Evolutionary conservation across 2,329 filamentous ascomycete genomes (phyloP), one percentile per base, ranked within the genome.

Genomic region (Cladosporium colombiae): DNA sequence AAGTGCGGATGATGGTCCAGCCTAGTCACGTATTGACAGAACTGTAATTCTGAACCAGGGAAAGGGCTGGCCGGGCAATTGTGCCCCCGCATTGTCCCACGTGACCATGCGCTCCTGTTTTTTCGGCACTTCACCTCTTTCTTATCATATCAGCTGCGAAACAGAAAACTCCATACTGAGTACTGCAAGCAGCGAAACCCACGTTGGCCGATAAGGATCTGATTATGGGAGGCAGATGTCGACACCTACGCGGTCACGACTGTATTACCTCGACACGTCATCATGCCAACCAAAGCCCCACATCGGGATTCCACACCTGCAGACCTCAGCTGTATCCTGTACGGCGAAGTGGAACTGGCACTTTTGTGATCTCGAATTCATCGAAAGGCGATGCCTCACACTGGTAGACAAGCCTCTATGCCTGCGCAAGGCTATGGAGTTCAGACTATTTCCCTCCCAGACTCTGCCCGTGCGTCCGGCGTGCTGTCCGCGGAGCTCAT

Each of bases 401-500:
- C 18, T 21, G 3, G 21, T 14, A 18, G 18, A 21, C 5, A 44
- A 11, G 7, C 18, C 7, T 44, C 4, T 8, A 21, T 3, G 7
- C 1, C 37, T 14, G 2, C 40, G 3, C 18, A 3, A 10, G 18
- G 1, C 5, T 44, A 52, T 52, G 21, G 53, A 21, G 21, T 37
- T 5, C 53, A 33, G 5, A 57, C 53, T 23, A 18, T 57, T 7
- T 8, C n/a, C 31, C 29, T 69, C n/a, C 46, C 65, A 18, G 62
- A 68, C 23, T 27, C 29, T 3, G 49, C 31, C n/a, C 62, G 68
- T 14, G 40, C 27, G 3, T 18, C 31, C 16, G 56, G 52, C 13
- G 53, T 16, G 40, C 50, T 65, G 16, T 66, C 56, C 5, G 53
- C 63, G 7, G 68, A 70, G 29, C 27, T 69, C 40, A 66, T 71